Evolutionary conservation across 2,329 filamentous ascomycete species (phyloP).

Genomic region (Trichoderma semiorbis): DNA sequence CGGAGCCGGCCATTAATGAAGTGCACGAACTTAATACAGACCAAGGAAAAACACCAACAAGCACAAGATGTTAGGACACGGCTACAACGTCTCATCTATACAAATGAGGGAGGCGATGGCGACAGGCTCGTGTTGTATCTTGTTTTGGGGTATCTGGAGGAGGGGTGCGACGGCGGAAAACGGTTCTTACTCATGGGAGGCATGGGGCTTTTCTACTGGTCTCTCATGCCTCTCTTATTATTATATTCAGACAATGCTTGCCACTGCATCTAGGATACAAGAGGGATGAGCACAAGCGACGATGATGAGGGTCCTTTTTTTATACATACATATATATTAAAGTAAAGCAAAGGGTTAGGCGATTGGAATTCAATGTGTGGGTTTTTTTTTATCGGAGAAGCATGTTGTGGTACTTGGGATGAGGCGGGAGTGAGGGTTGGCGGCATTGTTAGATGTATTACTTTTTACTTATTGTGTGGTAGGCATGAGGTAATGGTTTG

Average conservation of each 20-base stretch:
- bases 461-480: not conserved
- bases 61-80: not conserved
- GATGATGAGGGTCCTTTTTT: not conserved
- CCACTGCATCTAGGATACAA: slow-evolving; percentile 12
- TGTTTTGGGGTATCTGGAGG: not conserved
- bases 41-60: slow-evolving; percentile 1
- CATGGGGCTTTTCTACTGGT: not conserved
- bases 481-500: not conserved
- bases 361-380: not conserved
- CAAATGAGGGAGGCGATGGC: not conserved
- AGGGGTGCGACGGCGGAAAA: not conserved
- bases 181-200: not conserved
- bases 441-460: not conserved
- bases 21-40: slow-evolving; percentile 17
- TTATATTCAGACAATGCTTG: slow-evolving; percentile 1
- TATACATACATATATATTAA: not conserved
- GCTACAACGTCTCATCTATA: slow-evolving; percentile 6
- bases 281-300: not conserved
- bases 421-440: not conserved
- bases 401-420: not conserved
- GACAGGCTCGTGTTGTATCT: not conserved
- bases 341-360: not conserved
- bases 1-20: slow-evolving; percentile 16
- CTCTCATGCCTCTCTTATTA: not conserved
- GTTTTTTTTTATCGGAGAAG: not conserved